Base-by-base conservation (phyloP, 108 stramenopile species). In the Nitzschia sp. region DNA sequence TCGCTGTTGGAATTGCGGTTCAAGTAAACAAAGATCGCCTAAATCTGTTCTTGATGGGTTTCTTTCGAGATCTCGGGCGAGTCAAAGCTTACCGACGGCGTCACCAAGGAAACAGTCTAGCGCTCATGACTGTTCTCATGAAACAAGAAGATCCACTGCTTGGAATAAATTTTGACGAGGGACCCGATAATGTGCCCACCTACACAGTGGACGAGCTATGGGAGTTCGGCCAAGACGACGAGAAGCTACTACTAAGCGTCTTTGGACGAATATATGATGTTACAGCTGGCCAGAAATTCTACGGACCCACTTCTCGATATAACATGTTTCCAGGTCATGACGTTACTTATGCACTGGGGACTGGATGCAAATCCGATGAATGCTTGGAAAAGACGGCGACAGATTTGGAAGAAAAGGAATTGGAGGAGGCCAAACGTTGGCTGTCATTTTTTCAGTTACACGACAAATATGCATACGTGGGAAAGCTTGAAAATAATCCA, bases 191-290 rank as follows among this genome's bases (percentile, higher is more conserved):
- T 31, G 36, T 41, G 1, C 33, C 55, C 32, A 87, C 85, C 41
- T 84, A 73, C 31, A 82, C 88, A 26, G 59, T 79, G 23, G 68
- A 80, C 28, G 91, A 93, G 53, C 58, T 86, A 11, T 59, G 69
- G 21, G 87, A 85, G 65, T 80, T 62, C 45, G 88, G 86, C 17
- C 73, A 75, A 61, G 56, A 60, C 45, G 60, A 61, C 2, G 85
- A 89, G 16, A 41, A 45, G 44, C 52, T 93, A 26, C 73, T 82
- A 59, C 66, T 93, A 34, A 66, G 75, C 9, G 78, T 90, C 1
- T 79, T 77, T 56, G 92, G 92, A 28, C 73, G 92, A 27, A 77
- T 93, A 38, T 93, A 93, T 35, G 92, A 93, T 65, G 92, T 93
- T 0, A 54, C 83, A 3, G 77, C 62, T 3, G 89, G 89, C 9